Evolutionary conservation across 75 land plant species (phyloP).

Genomic region (Pinus taeda): DNA sequence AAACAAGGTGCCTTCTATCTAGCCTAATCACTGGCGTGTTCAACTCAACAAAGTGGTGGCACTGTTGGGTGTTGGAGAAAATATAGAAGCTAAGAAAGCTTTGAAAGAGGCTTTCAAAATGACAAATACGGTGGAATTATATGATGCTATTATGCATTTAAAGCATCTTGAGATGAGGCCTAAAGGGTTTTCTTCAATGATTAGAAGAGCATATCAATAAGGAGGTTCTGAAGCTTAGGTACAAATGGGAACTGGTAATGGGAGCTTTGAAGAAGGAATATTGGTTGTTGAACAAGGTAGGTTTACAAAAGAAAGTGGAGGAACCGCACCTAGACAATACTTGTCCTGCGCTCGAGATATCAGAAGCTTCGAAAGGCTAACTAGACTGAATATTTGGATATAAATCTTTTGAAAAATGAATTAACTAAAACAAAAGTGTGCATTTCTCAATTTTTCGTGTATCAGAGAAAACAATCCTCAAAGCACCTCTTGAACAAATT

Average conservation of each 20-base stretch:
- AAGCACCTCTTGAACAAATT: too few relatives aligned
- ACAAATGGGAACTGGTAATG: constrained; percentile 15
- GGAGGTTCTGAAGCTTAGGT: constrained; percentile 12
- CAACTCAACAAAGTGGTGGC: too few relatives aligned
- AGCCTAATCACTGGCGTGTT: too few relatives aligned
- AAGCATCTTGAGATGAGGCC: too few relatives aligned
- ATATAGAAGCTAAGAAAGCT: too few relatives aligned
- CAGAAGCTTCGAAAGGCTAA: constrained; percentile 71
- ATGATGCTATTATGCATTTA: too few relatives aligned
- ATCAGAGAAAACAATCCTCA: too few relatives aligned
- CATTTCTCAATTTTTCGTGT: constrained; percentile 35
- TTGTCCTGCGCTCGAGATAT: constrained; percentile 66
- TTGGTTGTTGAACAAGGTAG: constrained; percentile 49
- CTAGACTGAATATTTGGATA: constrained; percentile 67
- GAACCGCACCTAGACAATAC: constrained; percentile 63
- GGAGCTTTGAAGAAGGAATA: constrained; percentile 14
- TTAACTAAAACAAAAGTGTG: constrained; percentile 48
- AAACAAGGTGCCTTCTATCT: too few relatives aligned
- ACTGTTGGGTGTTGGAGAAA: too few relatives aligned
- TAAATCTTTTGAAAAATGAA: constrained; percentile 52
- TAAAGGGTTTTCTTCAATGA: too few relatives aligned
- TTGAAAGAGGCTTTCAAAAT: too few relatives aligned
- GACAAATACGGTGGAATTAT: too few relatives aligned
- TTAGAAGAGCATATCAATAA: constrained; percentile 16
- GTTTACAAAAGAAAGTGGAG: constrained; percentile 54